Percentiles rank a stretch among this genome's conserved stretches.
These are phyloP conservation scores for Curvularia sp. DNA, from an alignment of 2,329 filamentous ascomycete genomes.

Conservation along the genomic window DNA sequence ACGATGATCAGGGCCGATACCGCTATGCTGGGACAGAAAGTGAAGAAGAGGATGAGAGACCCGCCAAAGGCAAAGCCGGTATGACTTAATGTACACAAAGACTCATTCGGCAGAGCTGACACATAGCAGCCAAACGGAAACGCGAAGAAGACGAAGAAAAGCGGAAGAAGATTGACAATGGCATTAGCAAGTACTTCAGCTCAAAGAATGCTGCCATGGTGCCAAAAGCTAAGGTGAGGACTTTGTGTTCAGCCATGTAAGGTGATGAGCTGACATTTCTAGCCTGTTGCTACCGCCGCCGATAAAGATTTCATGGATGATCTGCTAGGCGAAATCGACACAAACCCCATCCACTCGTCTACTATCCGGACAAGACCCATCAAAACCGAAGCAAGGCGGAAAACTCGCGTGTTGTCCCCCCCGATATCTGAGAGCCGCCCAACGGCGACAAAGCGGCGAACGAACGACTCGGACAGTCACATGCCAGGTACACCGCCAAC, in stretches of 20 bases:
- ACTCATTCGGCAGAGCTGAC: slow-evolving; percentile 26
- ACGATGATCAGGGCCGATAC: slow-evolving; percentile 74
- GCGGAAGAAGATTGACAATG: slow-evolving; percentile 84
- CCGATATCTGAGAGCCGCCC: slow-evolving; percentile 60
- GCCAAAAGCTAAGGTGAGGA: slow-evolving; percentile 78
- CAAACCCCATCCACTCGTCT: slow-evolving; percentile 68
- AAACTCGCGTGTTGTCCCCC: slow-evolving; percentile 81
- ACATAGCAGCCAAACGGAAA: slow-evolving; percentile 75
- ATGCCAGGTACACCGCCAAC: slow-evolving; percentile 53
- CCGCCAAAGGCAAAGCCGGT: slow-evolving; percentile 66
- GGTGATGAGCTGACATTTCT: slow-evolving; percentile 31
- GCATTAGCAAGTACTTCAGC: slow-evolving; percentile 94
- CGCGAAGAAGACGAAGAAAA: slow-evolving; percentile 86
- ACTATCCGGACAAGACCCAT: slow-evolving; percentile 66
- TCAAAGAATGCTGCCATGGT: slow-evolving; percentile 70
- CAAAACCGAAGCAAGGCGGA: slow-evolving; percentile 77
- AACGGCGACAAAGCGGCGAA: slow-evolving; percentile 29
- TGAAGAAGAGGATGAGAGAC: slow-evolving; percentile 75
- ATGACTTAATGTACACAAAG: slow-evolving; percentile 25
- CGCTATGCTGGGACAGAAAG: slow-evolving; percentile 68
- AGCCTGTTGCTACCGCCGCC: slow-evolving; percentile 81
- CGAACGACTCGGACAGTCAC: slow-evolving; percentile 51
- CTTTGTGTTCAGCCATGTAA: background rate
- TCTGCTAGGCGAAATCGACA: slow-evolving; percentile 86
- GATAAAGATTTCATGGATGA: slow-evolving; percentile 87